Percentiles rank a stretch among this genome's conserved stretches.
Conservation (phyloP, 2,329 filamentous ascomycete species). For the Sporothrix luriei region DNA sequence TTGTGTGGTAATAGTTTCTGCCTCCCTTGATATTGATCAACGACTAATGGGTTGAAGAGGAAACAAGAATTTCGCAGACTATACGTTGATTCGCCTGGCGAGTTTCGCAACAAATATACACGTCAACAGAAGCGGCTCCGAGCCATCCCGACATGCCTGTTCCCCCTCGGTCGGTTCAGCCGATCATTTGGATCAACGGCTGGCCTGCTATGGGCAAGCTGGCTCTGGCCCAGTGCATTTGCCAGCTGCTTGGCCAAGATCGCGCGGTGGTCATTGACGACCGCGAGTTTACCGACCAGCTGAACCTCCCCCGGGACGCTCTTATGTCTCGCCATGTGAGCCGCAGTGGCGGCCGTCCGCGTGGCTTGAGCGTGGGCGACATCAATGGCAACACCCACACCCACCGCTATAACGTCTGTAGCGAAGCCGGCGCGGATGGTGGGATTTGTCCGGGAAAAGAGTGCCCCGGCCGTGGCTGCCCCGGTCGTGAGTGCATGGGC, state of each 20-base stretch:
- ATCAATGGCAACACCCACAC: background rate
- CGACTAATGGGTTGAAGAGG: background rate
- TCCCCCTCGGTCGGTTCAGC: conserved; percentile 30
- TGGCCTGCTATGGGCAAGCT: conserved; percentile 43
- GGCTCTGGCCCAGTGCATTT: conserved; percentile 42
- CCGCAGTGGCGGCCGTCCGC: background rate
- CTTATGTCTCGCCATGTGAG: conserved; percentile 25
- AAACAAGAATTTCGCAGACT: background rate
- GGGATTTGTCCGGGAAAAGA: background rate
- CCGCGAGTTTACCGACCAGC: conserved; percentile 33
- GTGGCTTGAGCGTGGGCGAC: background rate
- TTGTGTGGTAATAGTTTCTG: background rate
- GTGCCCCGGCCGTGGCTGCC: conserved; percentile 8
- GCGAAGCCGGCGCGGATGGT: background rate
- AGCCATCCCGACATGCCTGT: background rate
- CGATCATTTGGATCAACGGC: conserved; percentile 44
- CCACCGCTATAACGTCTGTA: conserved; percentile 8
- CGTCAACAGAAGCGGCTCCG: background rate
- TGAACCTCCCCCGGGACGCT: conserved; percentile 27
- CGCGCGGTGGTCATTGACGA: conserved; percentile 40
- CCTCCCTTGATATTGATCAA: background rate
- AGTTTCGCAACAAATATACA: background rate
- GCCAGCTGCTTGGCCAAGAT: conserved; percentile 41
- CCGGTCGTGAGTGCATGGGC: background rate
- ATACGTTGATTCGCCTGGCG: background rate